Evolutionary conservation across 1,284 basidiomycete genomes (phyloP).

Genomic region (Papiliotrema terrestris): DNA sequence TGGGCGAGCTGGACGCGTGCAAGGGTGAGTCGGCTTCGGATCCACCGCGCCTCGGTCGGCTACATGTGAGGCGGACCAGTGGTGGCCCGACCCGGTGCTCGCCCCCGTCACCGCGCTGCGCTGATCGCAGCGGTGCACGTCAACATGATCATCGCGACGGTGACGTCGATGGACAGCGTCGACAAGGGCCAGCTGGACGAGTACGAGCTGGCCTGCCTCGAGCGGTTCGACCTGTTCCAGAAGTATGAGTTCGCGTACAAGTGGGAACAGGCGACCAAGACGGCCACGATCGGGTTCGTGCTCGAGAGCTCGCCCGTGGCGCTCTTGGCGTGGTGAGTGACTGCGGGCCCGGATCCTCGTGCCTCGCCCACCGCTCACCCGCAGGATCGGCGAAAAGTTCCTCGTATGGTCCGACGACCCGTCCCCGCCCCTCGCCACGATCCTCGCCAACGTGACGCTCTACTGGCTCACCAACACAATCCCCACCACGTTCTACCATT

Average conservation of each 20-base stretch:
- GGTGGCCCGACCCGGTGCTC: too few species aligned
- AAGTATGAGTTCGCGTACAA: conserved; percentile 16
- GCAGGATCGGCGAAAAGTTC: conserved; percentile 51
- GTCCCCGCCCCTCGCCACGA: conserved; percentile 20
- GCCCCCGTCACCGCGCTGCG: neutral
- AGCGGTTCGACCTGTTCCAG: conserved; percentile 5
- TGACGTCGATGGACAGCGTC: neutral
- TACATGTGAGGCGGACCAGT: too few species aligned
- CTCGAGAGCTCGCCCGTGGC: conserved; percentile 46
- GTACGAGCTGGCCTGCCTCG: conserved; percentile 7
- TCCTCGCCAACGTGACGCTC: conserved; percentile 45
- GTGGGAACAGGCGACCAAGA: conserved; percentile 41
- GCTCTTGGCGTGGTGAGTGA: conserved; percentile 46
- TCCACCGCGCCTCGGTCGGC: too few species aligned
- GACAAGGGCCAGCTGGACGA: conserved; percentile 3
- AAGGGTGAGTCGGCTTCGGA: conserved; percentile 21
- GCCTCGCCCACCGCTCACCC: neutral
- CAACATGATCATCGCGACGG: conserved; percentile 7
- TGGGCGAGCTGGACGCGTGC: conserved; percentile 20
- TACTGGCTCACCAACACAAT: conserved; percentile 50
- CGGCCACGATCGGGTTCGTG: conserved; percentile 47
- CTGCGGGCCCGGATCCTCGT: too few species aligned
- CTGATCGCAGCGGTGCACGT: conserved; percentile 11
- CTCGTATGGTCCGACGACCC: conserved; percentile 46
- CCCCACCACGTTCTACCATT: conserved; percentile 49